Percentiles rank a stretch among this genome's conserved stretches.
phyloP scores from a whole-genome alignment of 2,329 filamentous ascomycete species.

The Alternaria sp. region DNA sequence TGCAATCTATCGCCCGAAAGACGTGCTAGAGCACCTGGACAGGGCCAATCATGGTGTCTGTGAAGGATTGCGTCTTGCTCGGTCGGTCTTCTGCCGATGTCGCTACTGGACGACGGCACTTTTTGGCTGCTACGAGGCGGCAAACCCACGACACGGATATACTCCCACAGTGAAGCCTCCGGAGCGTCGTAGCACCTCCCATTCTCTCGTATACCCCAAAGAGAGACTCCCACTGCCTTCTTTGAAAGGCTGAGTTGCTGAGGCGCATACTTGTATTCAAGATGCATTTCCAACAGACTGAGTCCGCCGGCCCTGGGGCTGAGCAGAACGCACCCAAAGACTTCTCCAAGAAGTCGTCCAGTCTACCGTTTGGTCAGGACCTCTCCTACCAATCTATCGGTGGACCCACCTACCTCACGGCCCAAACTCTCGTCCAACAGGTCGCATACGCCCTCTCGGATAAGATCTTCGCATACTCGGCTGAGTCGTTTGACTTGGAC shows the following conservation, averaged over 20 bases:
- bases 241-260: slow-evolving; percentile 4
- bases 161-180: slow-evolving; percentile 21
- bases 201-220: slow-evolving; percentile 11
- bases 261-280: slow-evolving; percentile 22
- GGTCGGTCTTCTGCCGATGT: slow-evolving; percentile 38
- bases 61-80: slow-evolving; percentile 31
- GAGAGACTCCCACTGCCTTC: slow-evolving; percentile 13
- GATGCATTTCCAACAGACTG: slow-evolving; percentile 48
- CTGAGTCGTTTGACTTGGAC: slow-evolving; percentile 91
- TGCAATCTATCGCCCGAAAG: slow-evolving; percentile 34
- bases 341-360: slow-evolving; percentile 54
- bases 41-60: slow-evolving; percentile 38
- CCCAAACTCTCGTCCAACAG: slow-evolving; percentile 93
- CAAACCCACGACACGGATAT: slow-evolving; percentile 9
- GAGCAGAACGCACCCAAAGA: slow-evolving; percentile 38
- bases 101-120: slow-evolving; percentile 26
- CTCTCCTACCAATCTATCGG: slow-evolving; percentile 66
- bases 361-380: slow-evolving; percentile 60
- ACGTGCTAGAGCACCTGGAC: slow-evolving; percentile 13
- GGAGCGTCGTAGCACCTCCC: slow-evolving; percentile 14
- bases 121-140: slow-evolving; percentile 24
- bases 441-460: slow-evolving; percentile 94
- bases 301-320: slow-evolving; percentile 46
- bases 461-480: slow-evolving; percentile 97
- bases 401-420: slow-evolving; percentile 90